Evolutionary conservation across 192 early-diverging fungal species (phyloP).

Genomic region (Rhizophlyctis rosea): DNA sequence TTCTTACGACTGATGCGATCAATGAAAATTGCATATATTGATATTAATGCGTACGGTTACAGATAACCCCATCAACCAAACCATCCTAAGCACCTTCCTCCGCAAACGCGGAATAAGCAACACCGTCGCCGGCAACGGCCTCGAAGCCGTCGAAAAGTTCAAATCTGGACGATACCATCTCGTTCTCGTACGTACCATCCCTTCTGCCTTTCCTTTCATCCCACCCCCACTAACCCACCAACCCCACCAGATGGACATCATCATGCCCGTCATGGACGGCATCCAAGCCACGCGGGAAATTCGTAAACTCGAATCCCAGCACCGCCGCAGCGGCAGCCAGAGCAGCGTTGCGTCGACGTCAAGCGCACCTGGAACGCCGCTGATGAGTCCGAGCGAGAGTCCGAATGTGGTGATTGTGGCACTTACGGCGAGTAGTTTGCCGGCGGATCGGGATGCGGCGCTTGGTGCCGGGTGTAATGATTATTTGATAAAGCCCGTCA

Average conservation of each 20-base stretch:
- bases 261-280: slow-evolving; percentile 36
- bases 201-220: background rate
- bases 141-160: slow-evolving; percentile 81
- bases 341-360: background rate
- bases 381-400: background rate
- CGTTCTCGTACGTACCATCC: background rate
- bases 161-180: slow-evolving; percentile 21
- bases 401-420: slow-evolving; percentile 78
- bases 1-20: background rate
- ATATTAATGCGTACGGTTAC: too few relatives aligned
- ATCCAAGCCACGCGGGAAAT: slow-evolving; percentile 24
- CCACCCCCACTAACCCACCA: background rate
- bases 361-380: background rate
- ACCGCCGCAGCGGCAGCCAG: background rate
- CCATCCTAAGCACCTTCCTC: slow-evolving; percentile 56
- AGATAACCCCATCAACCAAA: slow-evolving; percentile 66
- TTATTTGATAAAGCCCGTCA: slow-evolving; percentile 85
- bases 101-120: slow-evolving; percentile 33
- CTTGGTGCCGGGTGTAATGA: slow-evolving; percentile 86
- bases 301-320: slow-evolving; percentile 49
- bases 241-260: slow-evolving; percentile 13
- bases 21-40: too few relatives aligned
- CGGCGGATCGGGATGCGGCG: slow-evolving; percentile 69
- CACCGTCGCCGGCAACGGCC: slow-evolving; percentile 69
- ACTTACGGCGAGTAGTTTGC: slow-evolving; percentile 72